Base-by-base conservation (phyloP, 257 asterid species). In the Echites panduratus region DNA sequence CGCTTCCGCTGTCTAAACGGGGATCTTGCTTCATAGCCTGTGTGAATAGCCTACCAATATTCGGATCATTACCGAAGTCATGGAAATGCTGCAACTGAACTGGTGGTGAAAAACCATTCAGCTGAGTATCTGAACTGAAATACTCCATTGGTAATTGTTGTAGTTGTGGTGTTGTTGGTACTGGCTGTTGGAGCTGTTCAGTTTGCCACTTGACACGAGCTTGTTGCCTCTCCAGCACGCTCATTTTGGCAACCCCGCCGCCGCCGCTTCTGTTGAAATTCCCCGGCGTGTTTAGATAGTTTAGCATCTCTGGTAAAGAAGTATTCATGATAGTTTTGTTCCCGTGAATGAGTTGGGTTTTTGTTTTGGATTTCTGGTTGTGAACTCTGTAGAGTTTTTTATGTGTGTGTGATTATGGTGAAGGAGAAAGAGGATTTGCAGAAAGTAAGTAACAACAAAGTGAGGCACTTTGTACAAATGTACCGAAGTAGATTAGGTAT, bases 11-110 rank as follows among this genome's bases (percentile, higher is more conserved):
- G 50, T 70, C 84, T 5, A 77, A n/a, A 52, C 77, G 83, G 50
- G 92, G 92, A 71, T 86, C 93, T 50, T 84, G 86, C 68, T 84
- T 86, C 80, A 86, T 82, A 3, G 85, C 85, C 72, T 75, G 84
- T 40, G 77, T 72, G 45, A 79, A 56, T 32, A 85, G 50, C 49
- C 82, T 89, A 2, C 77, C 82, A 29, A 84, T 78, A 22, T 84
- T 84, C 66, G 81, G 86, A 76, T 90, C 90, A 10, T 56, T 44
- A 52, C 72, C 68, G 45, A 77, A 24, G 62, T 71, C 77, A 17
- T 66, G 75, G 63, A 75, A 83, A 26, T 77, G 80, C 54, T 71
- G 76, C 52, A n/a, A 76, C 70, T 75, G 80, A 32, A 64, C 70
- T 13, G 70, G 61, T 13, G 45, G 7, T 27, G 78, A 40, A 68